These are phyloP conservation scores for Poterioochromonas sp. DNA, from an alignment of 352 stramenopile species.

Conservation along the genomic window DNA sequence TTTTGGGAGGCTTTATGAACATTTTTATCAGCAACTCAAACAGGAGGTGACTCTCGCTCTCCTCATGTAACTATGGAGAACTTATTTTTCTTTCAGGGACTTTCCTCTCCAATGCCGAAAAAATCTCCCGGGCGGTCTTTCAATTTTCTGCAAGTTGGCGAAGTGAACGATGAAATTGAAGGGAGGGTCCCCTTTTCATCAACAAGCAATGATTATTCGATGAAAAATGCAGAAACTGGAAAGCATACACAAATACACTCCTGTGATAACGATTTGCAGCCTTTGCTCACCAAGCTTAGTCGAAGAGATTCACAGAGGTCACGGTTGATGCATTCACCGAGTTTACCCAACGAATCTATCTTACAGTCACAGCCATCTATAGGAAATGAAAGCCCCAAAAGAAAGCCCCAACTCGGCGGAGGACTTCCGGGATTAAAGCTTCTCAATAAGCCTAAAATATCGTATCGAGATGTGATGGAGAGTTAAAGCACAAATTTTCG, in stretches of 20 bases:
- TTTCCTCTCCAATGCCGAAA: not conserved
- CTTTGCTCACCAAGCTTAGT: not conserved
- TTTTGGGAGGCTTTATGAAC: not conserved
- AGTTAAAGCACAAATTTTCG: too few species aligned
- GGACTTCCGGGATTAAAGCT: not conserved
- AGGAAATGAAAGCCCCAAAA: not conserved
- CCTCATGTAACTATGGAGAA: not conserved
- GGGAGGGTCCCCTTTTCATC: not conserved
- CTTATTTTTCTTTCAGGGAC: not conserved
- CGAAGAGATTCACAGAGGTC: not conserved
- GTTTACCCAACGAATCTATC: not conserved
- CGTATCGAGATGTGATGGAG: not conserved
- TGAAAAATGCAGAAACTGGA: not conserved
- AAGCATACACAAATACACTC: not conserved
- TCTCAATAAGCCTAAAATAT: not conserved
- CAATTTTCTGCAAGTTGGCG: not conserved
- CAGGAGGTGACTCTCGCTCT: not conserved
- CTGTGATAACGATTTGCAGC: not conserved
- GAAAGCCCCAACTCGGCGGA: not conserved
- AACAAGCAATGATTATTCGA: not conserved
- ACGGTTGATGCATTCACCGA: not conserved
- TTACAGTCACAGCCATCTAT: not conserved
- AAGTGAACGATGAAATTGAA: not conserved
- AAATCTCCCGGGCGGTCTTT: not conserved
- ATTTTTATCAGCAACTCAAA: not conserved